Evolutionary conservation across 1,139 yeast species (phyloP).

Genomic region (Lodderomyces theae): DNA sequence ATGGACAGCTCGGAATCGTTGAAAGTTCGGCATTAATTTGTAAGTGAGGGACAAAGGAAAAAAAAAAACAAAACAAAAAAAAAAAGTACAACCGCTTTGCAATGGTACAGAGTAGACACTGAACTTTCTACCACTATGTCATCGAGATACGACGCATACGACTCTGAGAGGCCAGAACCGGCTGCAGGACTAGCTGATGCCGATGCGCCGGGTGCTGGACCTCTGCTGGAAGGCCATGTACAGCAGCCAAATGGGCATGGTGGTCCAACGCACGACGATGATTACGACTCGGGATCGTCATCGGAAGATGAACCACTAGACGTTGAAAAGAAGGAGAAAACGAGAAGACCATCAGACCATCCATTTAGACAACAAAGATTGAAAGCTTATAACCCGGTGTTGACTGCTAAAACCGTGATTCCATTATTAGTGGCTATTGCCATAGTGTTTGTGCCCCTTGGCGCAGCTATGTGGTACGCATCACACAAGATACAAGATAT

Average conservation of each 20-base stretch:
- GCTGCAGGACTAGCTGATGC: constrained; percentile 6
- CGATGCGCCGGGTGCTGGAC: background rate
- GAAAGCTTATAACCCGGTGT: constrained; percentile 59
- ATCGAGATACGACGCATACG: constrained; percentile 2
- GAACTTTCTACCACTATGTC: background rate
- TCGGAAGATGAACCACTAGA: constrained; percentile 19
- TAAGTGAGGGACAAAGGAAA: background rate
- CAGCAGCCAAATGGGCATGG: constrained; percentile 1
- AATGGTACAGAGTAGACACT: background rate
- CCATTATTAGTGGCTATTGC: constrained; percentile 77
- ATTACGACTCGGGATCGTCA: constrained; percentile 20
- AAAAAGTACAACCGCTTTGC: background rate
- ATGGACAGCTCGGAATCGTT: background rate
- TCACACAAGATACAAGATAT: constrained; percentile 75
- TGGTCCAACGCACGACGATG: constrained; percentile 4
- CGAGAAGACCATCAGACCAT: constrained; percentile 56
- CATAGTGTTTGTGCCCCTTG: constrained; percentile 83
- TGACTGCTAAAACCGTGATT: constrained; percentile 86
- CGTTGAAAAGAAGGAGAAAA: constrained; percentile 31
- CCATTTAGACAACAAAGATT: constrained; percentile 63
- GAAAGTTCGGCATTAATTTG: background rate
- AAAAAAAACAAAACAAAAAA: background rate
- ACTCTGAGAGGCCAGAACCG: constrained; percentile 1
- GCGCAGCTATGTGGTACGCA: constrained; percentile 87
- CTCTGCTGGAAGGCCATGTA: background rate